Percentiles rank a stretch among this genome's conserved stretches.
Conservation (phyloP, 1,139 yeast genomes). For the Zygotorulaspora mrakii region DNA sequence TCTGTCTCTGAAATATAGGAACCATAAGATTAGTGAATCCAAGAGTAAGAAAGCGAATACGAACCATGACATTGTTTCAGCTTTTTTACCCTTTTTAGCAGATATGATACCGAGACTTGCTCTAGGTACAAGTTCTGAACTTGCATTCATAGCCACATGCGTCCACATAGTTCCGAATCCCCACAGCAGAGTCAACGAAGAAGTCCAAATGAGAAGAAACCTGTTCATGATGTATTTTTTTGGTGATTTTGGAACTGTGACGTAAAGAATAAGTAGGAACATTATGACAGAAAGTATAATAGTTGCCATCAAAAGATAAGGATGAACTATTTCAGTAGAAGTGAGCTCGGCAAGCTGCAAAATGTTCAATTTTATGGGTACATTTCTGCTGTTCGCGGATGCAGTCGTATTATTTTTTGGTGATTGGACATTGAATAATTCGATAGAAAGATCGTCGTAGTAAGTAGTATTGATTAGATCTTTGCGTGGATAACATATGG, state of each 20-base stretch:
- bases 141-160: constrained; percentile 55
- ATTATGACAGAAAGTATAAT: constrained; percentile 45
- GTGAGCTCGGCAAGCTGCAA: constrained; percentile 30
- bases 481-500: constrained; percentile 31
- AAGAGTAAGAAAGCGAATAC: constrained; percentile 48
- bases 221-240: constrained; percentile 38
- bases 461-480: constrained; percentile 23
- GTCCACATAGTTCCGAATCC: constrained; percentile 68
- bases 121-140: constrained; percentile 43
- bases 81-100: constrained; percentile 50
- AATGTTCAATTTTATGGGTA: constrained; percentile 25
- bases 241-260: constrained; percentile 50
- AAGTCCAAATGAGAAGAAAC: constrained; percentile 39
- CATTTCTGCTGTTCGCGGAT: constrained; percentile 14
- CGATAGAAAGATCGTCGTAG: constrained; percentile 28
- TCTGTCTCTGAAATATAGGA: constrained; percentile 34
- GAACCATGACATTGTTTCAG: constrained; percentile 60
- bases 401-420: constrained; percentile 14
- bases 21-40: constrained; percentile 36
- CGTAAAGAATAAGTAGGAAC: constrained; percentile 44
- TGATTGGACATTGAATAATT: constrained; percentile 24
- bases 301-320: constrained; percentile 50
- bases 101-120: constrained; percentile 52
- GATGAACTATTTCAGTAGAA: constrained; percentile 46
- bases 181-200: constrained; percentile 50